Evolutionary conservation across 495 filamentous ascomycete genomes (phyloP).

Genomic region (Hypoxylon crocopeplum): DNA sequence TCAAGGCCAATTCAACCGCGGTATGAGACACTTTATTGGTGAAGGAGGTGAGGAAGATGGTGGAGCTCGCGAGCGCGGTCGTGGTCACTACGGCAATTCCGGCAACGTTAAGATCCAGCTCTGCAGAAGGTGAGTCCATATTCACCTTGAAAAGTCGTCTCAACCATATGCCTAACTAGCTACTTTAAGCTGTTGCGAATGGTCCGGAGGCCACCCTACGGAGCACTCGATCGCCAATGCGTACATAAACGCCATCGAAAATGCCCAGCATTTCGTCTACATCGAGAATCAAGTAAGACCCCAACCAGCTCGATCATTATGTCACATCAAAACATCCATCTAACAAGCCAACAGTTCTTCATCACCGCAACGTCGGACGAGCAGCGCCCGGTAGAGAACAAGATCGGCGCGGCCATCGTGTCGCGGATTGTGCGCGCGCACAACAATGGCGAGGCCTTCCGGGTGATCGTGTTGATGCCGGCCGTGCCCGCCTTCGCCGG

Average conservation of each 20-base stretch:
- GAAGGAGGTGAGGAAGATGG: constrained; percentile 34
- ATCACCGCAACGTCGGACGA: constrained; percentile 83
- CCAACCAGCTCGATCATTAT: background rate
- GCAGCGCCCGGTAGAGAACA: constrained; percentile 84
- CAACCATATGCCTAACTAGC: no score
- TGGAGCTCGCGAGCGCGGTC: constrained; percentile 29
- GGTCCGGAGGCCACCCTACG: constrained; percentile 71
- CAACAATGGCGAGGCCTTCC: constrained; percentile 73
- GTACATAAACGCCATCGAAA: constrained; percentile 81
- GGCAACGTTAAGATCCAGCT: constrained; percentile 46
- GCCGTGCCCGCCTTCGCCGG: constrained; percentile 91
- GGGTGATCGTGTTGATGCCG: constrained; percentile 86
- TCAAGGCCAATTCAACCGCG: constrained; percentile 53
- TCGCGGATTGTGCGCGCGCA: constrained; percentile 85
- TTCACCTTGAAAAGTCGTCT: no score
- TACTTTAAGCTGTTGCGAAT: constrained; percentile 64
- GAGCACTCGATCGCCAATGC: constrained; percentile 92
- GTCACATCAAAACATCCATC: background rate
- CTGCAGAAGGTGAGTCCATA: constrained; percentile 47
- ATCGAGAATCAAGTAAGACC: constrained; percentile 81
- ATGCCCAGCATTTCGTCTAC: constrained; percentile 86
- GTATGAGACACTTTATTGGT: constrained; percentile 43
- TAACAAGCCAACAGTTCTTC: constrained; percentile 69
- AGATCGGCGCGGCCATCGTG: constrained; percentile 86
- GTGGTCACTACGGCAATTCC: constrained; percentile 16